These are phyloP conservation scores for Gynandropsis gynandra DNA, from an alignment of 345 rosid species.

Conservation along the genomic window DNA sequence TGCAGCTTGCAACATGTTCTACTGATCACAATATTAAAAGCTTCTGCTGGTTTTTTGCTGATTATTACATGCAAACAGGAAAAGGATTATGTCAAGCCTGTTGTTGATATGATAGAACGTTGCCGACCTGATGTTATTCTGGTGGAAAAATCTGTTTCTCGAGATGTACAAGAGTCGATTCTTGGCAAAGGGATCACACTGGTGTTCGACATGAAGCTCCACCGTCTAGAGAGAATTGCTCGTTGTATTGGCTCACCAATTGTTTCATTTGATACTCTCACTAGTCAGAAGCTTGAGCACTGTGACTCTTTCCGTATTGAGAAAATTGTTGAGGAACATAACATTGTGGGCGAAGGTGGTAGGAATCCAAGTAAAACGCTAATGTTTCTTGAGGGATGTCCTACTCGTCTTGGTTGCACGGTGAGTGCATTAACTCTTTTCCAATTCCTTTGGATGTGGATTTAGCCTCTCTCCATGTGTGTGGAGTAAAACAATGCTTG, in stretches of 20 bases:
- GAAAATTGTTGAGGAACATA: constrained; percentile 60
- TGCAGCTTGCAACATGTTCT: neutral
- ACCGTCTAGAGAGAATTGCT: constrained; percentile 60
- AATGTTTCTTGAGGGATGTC: constrained; percentile 74
- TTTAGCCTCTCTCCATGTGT: no score
- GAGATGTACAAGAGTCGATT: constrained; percentile 63
- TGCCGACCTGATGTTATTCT: constrained; percentile 61
- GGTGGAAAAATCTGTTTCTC: constrained; percentile 71
- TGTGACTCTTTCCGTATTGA: constrained; percentile 64
- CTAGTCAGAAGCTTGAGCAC: constrained; percentile 42
- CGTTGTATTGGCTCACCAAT: constrained; percentile 58
- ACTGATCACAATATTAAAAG: neutral
- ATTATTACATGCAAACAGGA: constrained; percentile 36
- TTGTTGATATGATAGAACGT: constrained; percentile 45
- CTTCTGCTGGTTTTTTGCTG: neutral
- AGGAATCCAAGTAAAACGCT: constrained; percentile 60
- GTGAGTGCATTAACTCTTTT: constrained; percentile 38
- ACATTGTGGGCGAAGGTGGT: constrained; percentile 42
- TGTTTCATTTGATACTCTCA: constrained; percentile 36
- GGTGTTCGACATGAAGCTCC: constrained; percentile 65
- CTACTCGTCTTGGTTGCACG: constrained; percentile 58
- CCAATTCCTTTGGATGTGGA: no score
- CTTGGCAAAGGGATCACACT: constrained; percentile 59
- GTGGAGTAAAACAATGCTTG: no score
- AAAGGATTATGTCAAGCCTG: constrained; percentile 38